Percentiles rank a stretch among this genome's conserved stretches.
phyloP scores from a whole-genome alignment of 2,329 filamentous ascomycete genomes.

The Intubia oerlemansii region DNA sequence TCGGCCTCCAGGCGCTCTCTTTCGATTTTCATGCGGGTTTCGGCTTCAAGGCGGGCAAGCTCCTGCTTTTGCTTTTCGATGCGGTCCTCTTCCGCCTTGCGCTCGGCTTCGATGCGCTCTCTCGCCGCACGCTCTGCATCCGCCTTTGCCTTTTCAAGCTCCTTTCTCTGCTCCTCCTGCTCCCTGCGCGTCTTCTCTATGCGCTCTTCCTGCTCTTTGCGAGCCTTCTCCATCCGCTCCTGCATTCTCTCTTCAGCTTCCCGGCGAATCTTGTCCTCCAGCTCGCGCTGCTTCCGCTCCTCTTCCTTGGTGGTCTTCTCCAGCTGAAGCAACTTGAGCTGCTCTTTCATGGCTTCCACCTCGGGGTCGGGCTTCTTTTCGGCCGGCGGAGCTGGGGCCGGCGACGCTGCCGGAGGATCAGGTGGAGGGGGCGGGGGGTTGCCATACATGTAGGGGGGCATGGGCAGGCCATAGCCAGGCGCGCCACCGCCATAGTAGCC shows the following conservation, averaged over 20 bases:
- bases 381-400: constrained; percentile 17
- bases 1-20: constrained; percentile 20
- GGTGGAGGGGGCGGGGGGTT: constrained; percentile 22
- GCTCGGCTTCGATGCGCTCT: constrained; percentile 18
- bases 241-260: constrained; percentile 9
- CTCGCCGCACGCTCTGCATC: constrained; percentile 23
- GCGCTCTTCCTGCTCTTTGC: constrained; percentile 4
- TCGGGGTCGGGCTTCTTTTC: constrained; percentile 27
- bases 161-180: constrained; percentile 22
- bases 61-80: constrained; percentile 11
- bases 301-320: constrained; percentile 24
- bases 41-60: constrained; percentile 14
- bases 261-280: constrained; percentile 19
- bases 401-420: constrained; percentile 16
- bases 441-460: constrained; percentile 19
- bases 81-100: constrained; percentile 15
- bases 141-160: constrained; percentile 23
- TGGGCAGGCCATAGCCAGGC: constrained; percentile 13
- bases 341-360: constrained; percentile 37
- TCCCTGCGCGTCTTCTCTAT: constrained; percentile 15
- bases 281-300: constrained; percentile 19
- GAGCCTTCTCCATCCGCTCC: neutral
- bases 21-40: constrained; percentile 17
- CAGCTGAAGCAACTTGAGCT: constrained; percentile 29
- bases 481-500: constrained; percentile 12